phyloP scores from a whole-genome alignment of 495 filamentous ascomycete species.

The Xylaria venustula region DNA sequence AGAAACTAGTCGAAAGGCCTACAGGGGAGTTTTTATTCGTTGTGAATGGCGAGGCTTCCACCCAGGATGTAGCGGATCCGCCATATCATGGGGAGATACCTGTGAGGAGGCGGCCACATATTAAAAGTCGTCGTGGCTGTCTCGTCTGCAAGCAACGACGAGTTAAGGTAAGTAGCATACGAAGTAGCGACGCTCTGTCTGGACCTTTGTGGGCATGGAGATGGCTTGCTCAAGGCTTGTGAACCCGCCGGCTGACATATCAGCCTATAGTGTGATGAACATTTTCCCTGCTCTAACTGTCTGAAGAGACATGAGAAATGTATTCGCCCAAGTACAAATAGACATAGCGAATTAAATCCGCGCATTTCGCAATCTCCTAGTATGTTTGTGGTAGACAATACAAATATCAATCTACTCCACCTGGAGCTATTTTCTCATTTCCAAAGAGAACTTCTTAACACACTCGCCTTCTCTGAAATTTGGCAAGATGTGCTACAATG shows the following conservation, averaged over 20 bases:
- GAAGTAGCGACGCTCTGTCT: neutral
- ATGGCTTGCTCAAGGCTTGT: neutral
- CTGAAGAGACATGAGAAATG: slow-evolving; percentile 12
- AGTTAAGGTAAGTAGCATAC: slow-evolving; percentile 9
- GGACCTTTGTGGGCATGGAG: neutral
- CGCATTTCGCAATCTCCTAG: neutral
- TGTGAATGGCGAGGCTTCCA: neutral
- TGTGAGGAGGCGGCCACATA: slow-evolving; percentile 10
- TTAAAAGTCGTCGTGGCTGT: slow-evolving; percentile 15
- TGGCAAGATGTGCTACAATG: slow-evolving; percentile 28
- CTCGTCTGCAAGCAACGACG: slow-evolving; percentile 13
- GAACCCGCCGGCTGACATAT: neutral
- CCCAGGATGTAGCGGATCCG: neutral
- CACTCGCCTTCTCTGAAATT: slow-evolving; percentile 23
- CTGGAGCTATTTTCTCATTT: slow-evolving; percentile 32
- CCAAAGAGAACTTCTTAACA: slow-evolving; percentile 19
- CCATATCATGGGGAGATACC: neutral
- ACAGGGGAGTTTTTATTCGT: neutral
- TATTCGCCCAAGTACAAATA: neutral
- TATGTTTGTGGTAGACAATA: neutral
- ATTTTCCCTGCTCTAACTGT: slow-evolving; percentile 10
- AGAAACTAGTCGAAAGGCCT: neutral
- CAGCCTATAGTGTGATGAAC: slow-evolving; percentile 12
- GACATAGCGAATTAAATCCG: neutral
- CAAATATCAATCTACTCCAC: slow-evolving; percentile 25